Conservation (phyloP, 495 filamentous ascomycete species). For the Aspergillus leporis region DNA sequence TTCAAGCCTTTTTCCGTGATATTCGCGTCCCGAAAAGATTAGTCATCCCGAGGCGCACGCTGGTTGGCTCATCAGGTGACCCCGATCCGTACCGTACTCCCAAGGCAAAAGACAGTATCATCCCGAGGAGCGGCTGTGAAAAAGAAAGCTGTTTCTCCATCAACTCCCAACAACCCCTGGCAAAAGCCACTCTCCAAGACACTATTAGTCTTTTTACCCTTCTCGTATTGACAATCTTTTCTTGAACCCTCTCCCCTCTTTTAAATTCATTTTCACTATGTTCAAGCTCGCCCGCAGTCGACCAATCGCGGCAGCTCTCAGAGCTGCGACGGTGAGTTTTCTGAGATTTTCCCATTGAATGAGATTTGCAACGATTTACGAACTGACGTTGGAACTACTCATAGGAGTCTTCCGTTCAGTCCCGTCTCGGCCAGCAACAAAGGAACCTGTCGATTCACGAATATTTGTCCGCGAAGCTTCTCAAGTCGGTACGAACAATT, state of each 20-base stretch:
- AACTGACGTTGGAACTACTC: constrained; percentile 22
- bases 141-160: constrained; percentile 47
- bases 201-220: constrained; percentile 5
- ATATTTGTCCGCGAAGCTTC: constrained; percentile 87
- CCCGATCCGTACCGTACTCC: constrained; percentile 16
- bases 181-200: constrained; percentile 13
- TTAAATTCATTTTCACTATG: constrained; percentile 50
- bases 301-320: constrained; percentile 66
- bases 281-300: constrained; percentile 72
- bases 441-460: constrained; percentile 94
- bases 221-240: constrained; percentile 4
- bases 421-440: constrained; percentile 60
- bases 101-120: constrained; percentile 24
- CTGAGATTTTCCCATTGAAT: constrained; percentile 14
- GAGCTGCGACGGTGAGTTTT: constrained; percentile 58
- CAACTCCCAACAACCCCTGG: constrained; percentile 8
- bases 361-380: constrained; percentile 12
- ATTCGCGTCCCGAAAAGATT: constrained; percentile 19
- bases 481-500: constrained; percentile 67
- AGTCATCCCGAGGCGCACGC: constrained; percentile 21
- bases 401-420: constrained; percentile 51
- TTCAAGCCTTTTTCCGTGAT: constrained; percentile 17
- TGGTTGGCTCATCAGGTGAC: constrained; percentile 27
- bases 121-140: constrained; percentile 36
- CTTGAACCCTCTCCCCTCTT: constrained; percentile 25